A percentile compares a stretch with the other conserved stretches of the same genome.
Evolutionary conservation across 2,329 filamentous ascomycete genomes (phyloP).

Genomic region (Apiospora phragmitis): DNA sequence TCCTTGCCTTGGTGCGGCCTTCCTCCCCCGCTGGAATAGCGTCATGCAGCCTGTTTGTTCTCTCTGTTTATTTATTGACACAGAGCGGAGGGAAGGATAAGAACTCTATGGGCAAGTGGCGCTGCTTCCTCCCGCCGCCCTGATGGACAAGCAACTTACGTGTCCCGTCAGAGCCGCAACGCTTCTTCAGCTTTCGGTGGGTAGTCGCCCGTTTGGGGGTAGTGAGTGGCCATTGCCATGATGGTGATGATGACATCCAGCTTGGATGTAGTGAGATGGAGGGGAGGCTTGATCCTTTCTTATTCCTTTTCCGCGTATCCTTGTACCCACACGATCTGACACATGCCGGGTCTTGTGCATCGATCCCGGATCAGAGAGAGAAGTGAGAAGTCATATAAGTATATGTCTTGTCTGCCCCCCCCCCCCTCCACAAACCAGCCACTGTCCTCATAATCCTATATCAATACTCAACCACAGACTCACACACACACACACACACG

Average conservation of each 20-base stretch:
- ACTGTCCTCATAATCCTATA: neutral
- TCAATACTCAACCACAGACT: neutral
- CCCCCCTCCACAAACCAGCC: neutral
- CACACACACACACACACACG: neutral
- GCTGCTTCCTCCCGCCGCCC: neutral
- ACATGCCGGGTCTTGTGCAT: slow-evolving; percentile 9
- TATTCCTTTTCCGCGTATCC: neutral
- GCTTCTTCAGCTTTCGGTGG: neutral
- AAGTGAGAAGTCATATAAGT: slow-evolving; percentile 22
- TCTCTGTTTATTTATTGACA: slow-evolving; percentile 3
- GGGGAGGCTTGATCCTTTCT: neutral
- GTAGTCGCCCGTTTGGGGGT: neutral
- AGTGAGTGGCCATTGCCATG: neutral
- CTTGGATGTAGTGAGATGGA: neutral
- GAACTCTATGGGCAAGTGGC: neutral
- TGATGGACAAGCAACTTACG: slow-evolving; percentile 3
- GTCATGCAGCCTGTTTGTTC: neutral
- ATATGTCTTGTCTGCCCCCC: slow-evolving; percentile 14
- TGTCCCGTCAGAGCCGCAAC: neutral
- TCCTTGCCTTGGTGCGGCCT: neutral
- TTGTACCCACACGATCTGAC: slow-evolving; percentile 9
- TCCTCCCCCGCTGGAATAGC: neutral
- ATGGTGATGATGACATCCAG: neutral
- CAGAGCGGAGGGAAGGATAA: neutral
- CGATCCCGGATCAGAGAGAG: neutral